phyloP scores from a whole-genome alignment of 2,329 filamentous ascomycete species.

The Akanthomyces lecanii region DNA sequence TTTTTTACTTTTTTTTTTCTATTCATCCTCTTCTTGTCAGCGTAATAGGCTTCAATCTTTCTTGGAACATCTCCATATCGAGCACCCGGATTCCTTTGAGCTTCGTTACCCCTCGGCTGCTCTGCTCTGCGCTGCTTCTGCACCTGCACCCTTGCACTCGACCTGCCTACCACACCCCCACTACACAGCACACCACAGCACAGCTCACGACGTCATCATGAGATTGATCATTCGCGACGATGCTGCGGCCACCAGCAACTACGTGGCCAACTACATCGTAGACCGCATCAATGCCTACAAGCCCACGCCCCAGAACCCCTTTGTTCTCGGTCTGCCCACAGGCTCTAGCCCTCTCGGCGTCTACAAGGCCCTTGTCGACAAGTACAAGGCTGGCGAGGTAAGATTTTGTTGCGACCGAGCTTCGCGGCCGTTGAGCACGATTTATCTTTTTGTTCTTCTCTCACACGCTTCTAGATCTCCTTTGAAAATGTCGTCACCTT shows the following conservation, averaged over 20 bases:
- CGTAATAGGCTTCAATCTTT: neutral
- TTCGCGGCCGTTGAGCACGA: neutral
- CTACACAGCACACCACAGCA: neutral
- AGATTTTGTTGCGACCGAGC: slow-evolving; percentile 16
- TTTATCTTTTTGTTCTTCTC: neutral
- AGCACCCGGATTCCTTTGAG: neutral
- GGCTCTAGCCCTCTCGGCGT: slow-evolving; percentile 76
- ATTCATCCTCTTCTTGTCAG: slow-evolving; percentile 18
- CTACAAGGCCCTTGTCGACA: slow-evolving; percentile 70
- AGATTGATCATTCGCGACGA: slow-evolving; percentile 80
- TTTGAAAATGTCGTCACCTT: slow-evolving; percentile 88
- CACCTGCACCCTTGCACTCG: neutral
- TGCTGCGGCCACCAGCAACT: slow-evolving; percentile 62
- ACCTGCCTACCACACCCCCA: neutral
- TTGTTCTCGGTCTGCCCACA: slow-evolving; percentile 79
- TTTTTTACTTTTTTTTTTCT: slow-evolving; percentile 12
- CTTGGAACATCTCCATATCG: neutral
- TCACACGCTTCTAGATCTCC: slow-evolving; percentile 54
- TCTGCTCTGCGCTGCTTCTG: neutral
- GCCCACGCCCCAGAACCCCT: slow-evolving; percentile 67
- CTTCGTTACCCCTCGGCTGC: neutral
- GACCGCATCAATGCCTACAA: slow-evolving; percentile 74
- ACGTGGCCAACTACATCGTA: slow-evolving; percentile 79
- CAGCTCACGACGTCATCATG: slow-evolving; percentile 46
- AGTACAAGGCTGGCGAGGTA: slow-evolving; percentile 62